These are phyloP conservation scores for Kodamaea sp. DNA, from an alignment of 1,139 yeast species.

Conservation along the genomic window DNA sequence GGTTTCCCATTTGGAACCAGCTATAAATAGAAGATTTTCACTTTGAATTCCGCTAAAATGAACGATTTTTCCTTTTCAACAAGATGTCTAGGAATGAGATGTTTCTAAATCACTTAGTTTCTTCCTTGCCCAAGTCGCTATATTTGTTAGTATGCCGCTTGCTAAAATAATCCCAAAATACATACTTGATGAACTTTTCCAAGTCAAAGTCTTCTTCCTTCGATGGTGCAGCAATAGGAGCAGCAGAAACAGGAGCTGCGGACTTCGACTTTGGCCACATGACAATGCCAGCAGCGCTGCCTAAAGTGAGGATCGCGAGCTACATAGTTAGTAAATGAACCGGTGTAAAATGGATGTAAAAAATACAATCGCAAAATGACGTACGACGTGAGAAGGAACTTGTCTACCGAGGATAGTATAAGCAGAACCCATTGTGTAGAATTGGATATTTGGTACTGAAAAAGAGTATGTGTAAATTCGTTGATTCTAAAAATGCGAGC, in stretches of 20 bases:
- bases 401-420: slow-evolving; percentile 61
- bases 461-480: not conserved
- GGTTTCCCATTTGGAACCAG: not conserved
- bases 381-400: slow-evolving; percentile 62
- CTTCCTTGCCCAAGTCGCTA: slow-evolving; percentile 45
- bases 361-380: slow-evolving; percentile 19
- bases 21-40: not conserved
- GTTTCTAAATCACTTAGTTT: slow-evolving; percentile 26
- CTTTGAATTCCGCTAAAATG: not conserved
- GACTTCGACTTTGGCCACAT: slow-evolving; percentile 40
- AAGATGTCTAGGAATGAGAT: not conserved
- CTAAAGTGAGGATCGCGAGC: slow-evolving; percentile 46
- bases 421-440: slow-evolving; percentile 51
- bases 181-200: slow-evolving; percentile 57
- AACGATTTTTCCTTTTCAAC: not conserved
- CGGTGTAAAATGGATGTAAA: not conserved
- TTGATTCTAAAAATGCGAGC: not conserved
- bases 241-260: slow-evolving; percentile 27
- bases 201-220: slow-evolving; percentile 58
- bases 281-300: slow-evolving; percentile 43
- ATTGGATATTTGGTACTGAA: not conserved
- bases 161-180: slow-evolving; percentile 13
- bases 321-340: slow-evolving; percentile 15
- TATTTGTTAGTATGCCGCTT: slow-evolving; percentile 23
- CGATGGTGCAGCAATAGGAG: slow-evolving; percentile 26